Evolutionary conservation across 139 green algal genomes (phyloP), one percentile per base, ranked within the genome.

Genomic region (Closterium sp.): DNA sequence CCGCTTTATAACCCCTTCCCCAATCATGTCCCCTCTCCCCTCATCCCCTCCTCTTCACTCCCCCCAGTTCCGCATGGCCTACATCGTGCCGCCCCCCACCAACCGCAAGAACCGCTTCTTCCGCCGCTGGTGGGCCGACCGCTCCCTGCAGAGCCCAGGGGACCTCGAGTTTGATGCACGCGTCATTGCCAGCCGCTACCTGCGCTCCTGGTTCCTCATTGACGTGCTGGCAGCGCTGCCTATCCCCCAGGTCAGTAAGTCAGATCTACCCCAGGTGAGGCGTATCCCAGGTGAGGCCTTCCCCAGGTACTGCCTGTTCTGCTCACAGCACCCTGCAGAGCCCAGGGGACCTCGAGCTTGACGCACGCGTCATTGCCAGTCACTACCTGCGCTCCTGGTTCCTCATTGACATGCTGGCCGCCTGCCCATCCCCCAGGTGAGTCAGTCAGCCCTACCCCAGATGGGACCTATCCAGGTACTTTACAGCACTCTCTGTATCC

Each of bases 381-480:
- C 90, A 62, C 90, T 89, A 92, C 34, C 90, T 92, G 32, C 24
- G 34, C 22, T n/a, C 27, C 85, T 31, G 21, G 29, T 92, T 92
- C 30, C 9, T 38, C 27, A 31, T 92, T 9, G 90, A 92, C 90
- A 4, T 92, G 22, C 32, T 92, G 9, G 90, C 70, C 0, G 62
- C 32, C 85, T 92, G 70, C 90, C 90, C 19, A 31, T 92, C 7
- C 90, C 90, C 13, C 90, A 92, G 90, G 90, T 92, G 32, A 38
- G 32, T n/a, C n/a, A n/a, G 32, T 3, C 32, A 7, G 13, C 38
- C 38, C 38, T 27, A 79, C 62, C 11, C 50, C 50, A 73, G 17
- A 4, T 38, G 32, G 4, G 4, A 38, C 32, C 32, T 38, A 38
- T 38, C 32, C 32, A 38, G 32, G 32, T 38, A 38, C 32, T 38